A percentile compares a stretch with the other conserved stretches of the same genome.
These are phyloP conservation scores for Rhizopogon rudus DNA, from an alignment of 768 basidiomycete genomes.

Conservation along the genomic window DNA sequence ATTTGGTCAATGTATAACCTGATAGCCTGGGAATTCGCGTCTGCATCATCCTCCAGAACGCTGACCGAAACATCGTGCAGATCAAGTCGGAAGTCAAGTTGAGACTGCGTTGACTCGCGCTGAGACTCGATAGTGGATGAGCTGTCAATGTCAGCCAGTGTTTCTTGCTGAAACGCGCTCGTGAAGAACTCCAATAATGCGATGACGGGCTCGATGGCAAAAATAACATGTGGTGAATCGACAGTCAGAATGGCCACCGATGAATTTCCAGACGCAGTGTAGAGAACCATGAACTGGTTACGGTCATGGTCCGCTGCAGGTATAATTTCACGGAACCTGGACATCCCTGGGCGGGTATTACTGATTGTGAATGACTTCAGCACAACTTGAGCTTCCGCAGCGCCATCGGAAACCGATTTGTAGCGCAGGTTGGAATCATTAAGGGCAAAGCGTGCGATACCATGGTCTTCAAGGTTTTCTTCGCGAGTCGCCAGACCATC, in stretches of 20 bases:
- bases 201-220: slow-evolving; percentile 88
- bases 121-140: slow-evolving; percentile 9
- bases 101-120: slow-evolving; percentile 5
- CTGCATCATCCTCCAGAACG: slow-evolving; percentile 80
- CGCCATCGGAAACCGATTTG: slow-evolving; percentile 77
- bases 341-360: slow-evolving; percentile 77
- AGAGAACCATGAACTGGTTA: slow-evolving; percentile 93
- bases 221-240: slow-evolving; percentile 89
- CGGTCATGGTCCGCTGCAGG: slow-evolving; percentile 84
- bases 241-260: slow-evolving; percentile 81
- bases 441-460: slow-evolving; percentile 82
- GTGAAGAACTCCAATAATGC: slow-evolving; percentile 84
- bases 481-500: slow-evolving; percentile 57
- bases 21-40: slow-evolving; percentile 80
- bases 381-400: slow-evolving; percentile 83
- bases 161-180: slow-evolving; percentile 39
- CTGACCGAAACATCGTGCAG: slow-evolving; percentile 86
- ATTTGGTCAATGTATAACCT: slow-evolving; percentile 79
- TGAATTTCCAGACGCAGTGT: slow-evolving; percentile 64
- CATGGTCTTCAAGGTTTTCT: slow-evolving; percentile 61
- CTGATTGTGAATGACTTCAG: slow-evolving; percentile 90
- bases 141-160: slow-evolving; percentile 10
- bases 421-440: slow-evolving; percentile 73
- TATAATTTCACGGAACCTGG: slow-evolving; percentile 91
- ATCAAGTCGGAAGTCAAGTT: slow-evolving; percentile 72